A percentile compares a stretch with the other conserved stretches of the same genome.
phyloP scores from a whole-genome alignment of 1,284 basidiomycete species.

The Puccinia hordei region DNA sequence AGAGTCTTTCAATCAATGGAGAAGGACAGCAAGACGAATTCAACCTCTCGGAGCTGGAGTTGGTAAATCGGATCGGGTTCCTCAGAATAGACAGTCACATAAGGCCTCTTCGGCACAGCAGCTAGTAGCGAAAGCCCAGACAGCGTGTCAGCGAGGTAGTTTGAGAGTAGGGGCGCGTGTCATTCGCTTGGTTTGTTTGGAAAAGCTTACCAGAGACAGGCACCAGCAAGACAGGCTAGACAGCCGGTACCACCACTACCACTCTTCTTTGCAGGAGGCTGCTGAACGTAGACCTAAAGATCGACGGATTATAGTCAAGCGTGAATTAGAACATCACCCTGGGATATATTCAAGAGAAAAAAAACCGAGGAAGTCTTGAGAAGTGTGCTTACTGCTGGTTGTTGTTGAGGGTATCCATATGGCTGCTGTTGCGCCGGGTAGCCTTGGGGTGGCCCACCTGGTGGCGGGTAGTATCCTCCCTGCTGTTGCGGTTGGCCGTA shows the following conservation, averaged over 20 bases:
- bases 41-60: no score
- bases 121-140: neutral
- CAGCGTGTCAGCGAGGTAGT: neutral
- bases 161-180: neutral
- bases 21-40: neutral
- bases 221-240: conserved; percentile 51
- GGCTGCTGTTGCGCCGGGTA: conserved; percentile 13
- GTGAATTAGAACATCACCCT: neutral
- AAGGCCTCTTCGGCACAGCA: conserved; percentile 50
- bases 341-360: neutral
- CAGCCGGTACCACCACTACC: conserved; percentile 50
- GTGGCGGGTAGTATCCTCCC: conserved; percentile 49
- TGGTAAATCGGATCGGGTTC: neutral
- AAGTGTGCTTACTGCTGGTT: conserved; percentile 4
- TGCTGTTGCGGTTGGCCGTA: conserved; percentile 25
- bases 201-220: conserved; percentile 51
- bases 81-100: conserved; percentile 49
- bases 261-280: conserved; percentile 42
- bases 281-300: conserved; percentile 45
- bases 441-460: conserved; percentile 43
- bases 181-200: neutral
- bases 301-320: neutral
- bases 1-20: neutral
- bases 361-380: neutral
- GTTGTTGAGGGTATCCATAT: conserved; percentile 25